These are phyloP conservation scores for Symbiodinium natans DNA, from an alignment of 73 alveolate species.

Conservation along the genomic window DNA sequence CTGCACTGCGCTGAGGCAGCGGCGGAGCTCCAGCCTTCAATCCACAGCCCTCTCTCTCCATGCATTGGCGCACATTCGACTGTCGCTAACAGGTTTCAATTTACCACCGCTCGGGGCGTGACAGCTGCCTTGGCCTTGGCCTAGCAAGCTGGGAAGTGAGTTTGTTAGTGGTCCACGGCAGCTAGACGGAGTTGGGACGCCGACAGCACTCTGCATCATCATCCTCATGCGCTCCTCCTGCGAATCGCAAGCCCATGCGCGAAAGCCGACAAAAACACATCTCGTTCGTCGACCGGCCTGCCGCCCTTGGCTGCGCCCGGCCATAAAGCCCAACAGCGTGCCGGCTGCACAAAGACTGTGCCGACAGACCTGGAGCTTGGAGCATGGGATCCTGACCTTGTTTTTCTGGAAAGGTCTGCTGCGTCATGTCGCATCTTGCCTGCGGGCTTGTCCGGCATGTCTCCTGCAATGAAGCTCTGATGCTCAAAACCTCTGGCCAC, in stretches of 20 bases:
- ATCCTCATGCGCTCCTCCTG: slow-evolving; percentile 72
- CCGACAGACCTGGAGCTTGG: slow-evolving; percentile 37
- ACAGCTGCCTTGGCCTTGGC: slow-evolving; percentile 64
- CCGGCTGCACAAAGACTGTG: slow-evolving; percentile 47
- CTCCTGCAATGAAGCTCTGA: too few species aligned
- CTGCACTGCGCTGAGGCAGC: not conserved
- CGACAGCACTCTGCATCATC: slow-evolving; percentile 70
- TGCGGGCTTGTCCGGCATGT: not conserved
- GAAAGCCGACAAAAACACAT: too few species aligned
- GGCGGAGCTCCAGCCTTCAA: not conserved
- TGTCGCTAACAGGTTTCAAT: too few species aligned
- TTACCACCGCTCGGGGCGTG: not conserved
- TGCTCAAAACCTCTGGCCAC: too few species aligned
- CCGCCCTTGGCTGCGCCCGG: not conserved
- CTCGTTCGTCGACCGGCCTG: slow-evolving; percentile 1
- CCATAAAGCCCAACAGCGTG: slow-evolving; percentile 63
- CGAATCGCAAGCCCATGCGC: too few species aligned
- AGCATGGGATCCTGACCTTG: too few species aligned
- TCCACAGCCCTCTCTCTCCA: not conserved
- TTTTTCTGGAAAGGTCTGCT: too few species aligned
- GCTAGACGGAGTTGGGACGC: not conserved
- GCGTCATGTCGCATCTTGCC: not conserved
- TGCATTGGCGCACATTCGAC: too few species aligned
- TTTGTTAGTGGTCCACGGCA: too few species aligned
- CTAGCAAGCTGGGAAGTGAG: not conserved